phyloP scores from a whole-genome alignment of 2,329 filamentous ascomycete species.

The Albifimbria verrucaria region DNA sequence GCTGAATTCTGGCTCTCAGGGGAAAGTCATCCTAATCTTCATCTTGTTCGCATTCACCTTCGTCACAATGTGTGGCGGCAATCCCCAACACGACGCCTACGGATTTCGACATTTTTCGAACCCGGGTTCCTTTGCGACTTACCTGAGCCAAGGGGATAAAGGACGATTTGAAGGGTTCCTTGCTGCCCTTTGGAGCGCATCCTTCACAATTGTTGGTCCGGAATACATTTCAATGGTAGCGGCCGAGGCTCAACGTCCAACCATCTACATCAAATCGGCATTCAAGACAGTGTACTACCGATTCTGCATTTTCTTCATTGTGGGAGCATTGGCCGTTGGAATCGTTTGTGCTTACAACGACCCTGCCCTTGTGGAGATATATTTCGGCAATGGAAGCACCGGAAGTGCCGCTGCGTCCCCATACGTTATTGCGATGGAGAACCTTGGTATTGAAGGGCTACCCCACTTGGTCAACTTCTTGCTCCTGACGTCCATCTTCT shows the following conservation, averaged over 20 bases:
- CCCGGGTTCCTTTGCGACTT: constrained; percentile 46
- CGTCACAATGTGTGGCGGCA: constrained; percentile 58
- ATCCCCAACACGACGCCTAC: constrained; percentile 51
- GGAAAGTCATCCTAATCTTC: constrained; percentile 57
- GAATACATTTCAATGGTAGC: constrained; percentile 66
- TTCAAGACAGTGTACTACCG: constrained; percentile 70
- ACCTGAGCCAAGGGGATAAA: constrained; percentile 54
- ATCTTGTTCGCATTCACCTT: constrained; percentile 58
- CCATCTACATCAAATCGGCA: constrained; percentile 59
- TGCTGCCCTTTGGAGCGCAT: constrained; percentile 57
- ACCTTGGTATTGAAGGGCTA: constrained; percentile 46
- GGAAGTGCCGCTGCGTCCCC: constrained; percentile 52
- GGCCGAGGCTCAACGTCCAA: constrained; percentile 61
- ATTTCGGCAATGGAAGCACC: constrained; percentile 26
- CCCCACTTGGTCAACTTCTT: constrained; percentile 55
- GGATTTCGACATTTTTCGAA: constrained; percentile 67
- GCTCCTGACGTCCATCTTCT: constrained; percentile 35
- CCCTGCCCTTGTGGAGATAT: constrained; percentile 48
- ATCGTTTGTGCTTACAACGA: constrained; percentile 65
- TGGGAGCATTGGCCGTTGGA: constrained; percentile 62
- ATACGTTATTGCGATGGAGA: constrained; percentile 59
- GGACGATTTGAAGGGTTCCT: constrained; percentile 67
- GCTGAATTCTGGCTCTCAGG: constrained; percentile 43
- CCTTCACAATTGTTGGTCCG: constrained; percentile 61
- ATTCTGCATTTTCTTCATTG: constrained; percentile 64